Percentiles rank a stretch among this genome's conserved stretches.
Evolutionary conservation across 108 stramenopile genomes (phyloP).

Genomic region (Cyclotella sp.): DNA sequence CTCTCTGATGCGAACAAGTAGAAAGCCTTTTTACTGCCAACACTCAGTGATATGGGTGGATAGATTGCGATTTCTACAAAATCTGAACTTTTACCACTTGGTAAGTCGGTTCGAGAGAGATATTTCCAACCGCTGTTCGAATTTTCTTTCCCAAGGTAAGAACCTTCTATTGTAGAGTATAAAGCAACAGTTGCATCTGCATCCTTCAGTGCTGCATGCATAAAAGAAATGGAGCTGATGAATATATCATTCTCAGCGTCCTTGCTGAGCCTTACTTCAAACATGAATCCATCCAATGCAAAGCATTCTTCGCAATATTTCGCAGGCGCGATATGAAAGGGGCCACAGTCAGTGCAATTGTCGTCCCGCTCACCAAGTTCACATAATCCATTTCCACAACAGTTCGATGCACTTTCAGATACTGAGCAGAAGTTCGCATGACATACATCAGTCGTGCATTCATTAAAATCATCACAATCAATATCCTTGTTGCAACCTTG

Average conservation of each 20-base stretch:
- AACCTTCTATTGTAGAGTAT: constrained; percentile 6
- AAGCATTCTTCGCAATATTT: constrained; percentile 28
- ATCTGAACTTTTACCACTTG: constrained; percentile 11
- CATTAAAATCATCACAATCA: constrained; percentile 34
- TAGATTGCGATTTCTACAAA: constrained; percentile 18
- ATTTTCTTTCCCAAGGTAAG: constrained; percentile 11
- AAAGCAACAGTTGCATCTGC: constrained; percentile 19
- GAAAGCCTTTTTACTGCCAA: constrained; percentile 16
- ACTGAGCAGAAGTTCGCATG: constrained; percentile 17
- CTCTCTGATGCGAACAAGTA: constrained; percentile 30
- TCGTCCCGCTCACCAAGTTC: constrained; percentile 24
- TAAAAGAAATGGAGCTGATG: constrained; percentile 22
- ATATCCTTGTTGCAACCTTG: constrained; percentile 33
- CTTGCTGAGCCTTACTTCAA: constrained; percentile 20
- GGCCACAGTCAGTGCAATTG: constrained; percentile 33
- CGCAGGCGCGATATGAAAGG: constrained; percentile 22
- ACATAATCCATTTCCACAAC: constrained; percentile 46
- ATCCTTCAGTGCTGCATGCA: constrained; percentile 5
- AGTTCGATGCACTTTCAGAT: constrained; percentile 18
- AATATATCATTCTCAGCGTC: constrained; percentile 18
- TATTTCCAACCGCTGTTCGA: constrained; percentile 12
- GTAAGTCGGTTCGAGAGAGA: constrained; percentile 2
- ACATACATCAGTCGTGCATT: constrained; percentile 35
- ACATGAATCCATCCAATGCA: constrained; percentile 43
- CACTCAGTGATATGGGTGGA: constrained; percentile 3